Percentiles rank a stretch among this genome's conserved stretches.
Evolutionary conservation across 768 basidiomycete species (phyloP).

Genomic region (Tylopilus intermedius): DNA sequence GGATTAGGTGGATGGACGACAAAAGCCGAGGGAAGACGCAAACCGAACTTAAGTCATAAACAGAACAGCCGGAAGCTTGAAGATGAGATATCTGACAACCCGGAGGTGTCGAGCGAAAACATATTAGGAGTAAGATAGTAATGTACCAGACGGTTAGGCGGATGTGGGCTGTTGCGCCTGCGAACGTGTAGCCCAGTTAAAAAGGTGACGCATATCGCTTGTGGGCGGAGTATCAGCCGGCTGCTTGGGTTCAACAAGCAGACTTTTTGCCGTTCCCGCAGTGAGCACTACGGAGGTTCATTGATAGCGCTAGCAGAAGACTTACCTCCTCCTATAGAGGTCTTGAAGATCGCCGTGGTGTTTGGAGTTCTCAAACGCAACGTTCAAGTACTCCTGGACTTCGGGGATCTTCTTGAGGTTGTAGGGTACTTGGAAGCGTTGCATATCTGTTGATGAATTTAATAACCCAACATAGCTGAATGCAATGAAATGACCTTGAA

Average conservation of each 20-base stretch:
- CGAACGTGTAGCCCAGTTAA: slow-evolving; percentile 72
- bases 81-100: slow-evolving; percentile 15
- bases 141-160: slow-evolving; percentile 25
- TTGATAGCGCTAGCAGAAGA: not conserved
- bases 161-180: slow-evolving; percentile 36
- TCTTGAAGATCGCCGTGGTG: slow-evolving; percentile 81
- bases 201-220: slow-evolving; percentile 72
- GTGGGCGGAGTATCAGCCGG: slow-evolving; percentile 62
- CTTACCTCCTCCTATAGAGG: slow-evolving; percentile 78
- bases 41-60: slow-evolving; percentile 28
- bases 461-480: not conserved
- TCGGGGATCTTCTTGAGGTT: slow-evolving; percentile 86
- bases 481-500: slow-evolving; percentile 53
- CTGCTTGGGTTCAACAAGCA: slow-evolving; percentile 80
- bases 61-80: slow-evolving; percentile 20
- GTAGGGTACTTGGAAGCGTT: slow-evolving; percentile 85
- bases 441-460: slow-evolving; percentile 58
- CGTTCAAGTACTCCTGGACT: slow-evolving; percentile 73
- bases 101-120: not conserved
- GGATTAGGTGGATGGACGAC: slow-evolving; percentile 27
- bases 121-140: slow-evolving; percentile 14
- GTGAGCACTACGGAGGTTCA: not conserved
- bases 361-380: slow-evolving; percentile 69
- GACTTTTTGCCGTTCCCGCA: slow-evolving; percentile 35
- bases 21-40: slow-evolving; percentile 14